Conservation (phyloP, 1,284 basidiomycete species). For the Rhodotorula sp. region DNA sequence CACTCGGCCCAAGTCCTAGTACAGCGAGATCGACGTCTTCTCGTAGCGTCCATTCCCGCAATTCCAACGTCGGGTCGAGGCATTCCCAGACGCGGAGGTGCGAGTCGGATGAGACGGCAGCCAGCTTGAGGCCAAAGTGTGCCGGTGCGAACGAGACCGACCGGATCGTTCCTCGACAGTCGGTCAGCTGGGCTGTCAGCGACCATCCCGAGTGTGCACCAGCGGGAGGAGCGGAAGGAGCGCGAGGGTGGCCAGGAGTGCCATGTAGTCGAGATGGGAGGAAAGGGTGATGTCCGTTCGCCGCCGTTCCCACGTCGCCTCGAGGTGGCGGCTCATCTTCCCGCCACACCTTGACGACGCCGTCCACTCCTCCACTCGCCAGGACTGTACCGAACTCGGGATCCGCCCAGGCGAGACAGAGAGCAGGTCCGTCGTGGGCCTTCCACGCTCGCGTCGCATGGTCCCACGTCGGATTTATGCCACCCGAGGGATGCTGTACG, state of each 20-base stretch:
- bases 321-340: constrained; percentile 18
- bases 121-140: constrained; percentile 79
- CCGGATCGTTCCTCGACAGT: constrained; percentile 78
- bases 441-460: constrained; percentile 49
- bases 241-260: not conserved
- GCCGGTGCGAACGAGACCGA: constrained; percentile 80
- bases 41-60: constrained; percentile 68
- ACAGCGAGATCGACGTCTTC: constrained; percentile 74
- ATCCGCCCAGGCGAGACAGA: constrained; percentile 81
- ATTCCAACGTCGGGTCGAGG: constrained; percentile 61
- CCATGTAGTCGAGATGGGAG: not conserved
- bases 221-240: not conserved
- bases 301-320: not conserved
- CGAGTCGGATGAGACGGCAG: constrained; percentile 80
- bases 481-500: constrained; percentile 4
- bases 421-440: constrained; percentile 84
- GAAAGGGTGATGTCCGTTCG: not conserved
- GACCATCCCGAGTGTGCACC: constrained; percentile 53
- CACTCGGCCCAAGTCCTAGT: constrained; percentile 42
- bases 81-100: constrained; percentile 85
- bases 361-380: constrained; percentile 80
- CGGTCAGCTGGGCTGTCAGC: constrained; percentile 70
- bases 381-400: constrained; percentile 82
- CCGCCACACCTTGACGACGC: constrained; percentile 79
- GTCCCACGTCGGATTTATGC: not conserved